Evolutionary conservation across 352 stramenopile genomes (phyloP).

Genomic region (Phytophthora uliginosa): DNA sequence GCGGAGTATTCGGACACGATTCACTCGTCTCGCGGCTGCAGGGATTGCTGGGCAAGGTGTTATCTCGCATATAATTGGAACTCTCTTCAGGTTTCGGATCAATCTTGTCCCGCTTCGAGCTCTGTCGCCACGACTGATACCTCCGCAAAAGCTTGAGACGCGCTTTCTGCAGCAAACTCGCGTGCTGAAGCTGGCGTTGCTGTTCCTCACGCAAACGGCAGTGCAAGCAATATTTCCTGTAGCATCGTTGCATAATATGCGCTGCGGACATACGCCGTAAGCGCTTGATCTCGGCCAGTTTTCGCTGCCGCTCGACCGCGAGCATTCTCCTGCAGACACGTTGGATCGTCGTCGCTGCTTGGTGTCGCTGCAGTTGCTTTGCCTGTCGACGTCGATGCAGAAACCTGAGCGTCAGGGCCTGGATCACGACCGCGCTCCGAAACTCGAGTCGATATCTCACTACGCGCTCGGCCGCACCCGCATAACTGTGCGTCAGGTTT

Average conservation of each 20-base stretch:
- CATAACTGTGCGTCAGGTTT: slow-evolving; percentile 28
- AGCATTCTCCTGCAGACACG: slow-evolving; percentile 11
- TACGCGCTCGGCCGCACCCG: slow-evolving; percentile 26
- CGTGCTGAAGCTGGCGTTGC: slow-evolving; percentile 15
- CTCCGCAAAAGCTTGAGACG: slow-evolving; percentile 28
- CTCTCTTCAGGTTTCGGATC: neutral
- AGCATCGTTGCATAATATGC: slow-evolving; percentile 21
- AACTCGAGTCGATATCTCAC: slow-evolving; percentile 31
- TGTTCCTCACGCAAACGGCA: slow-evolving; percentile 21
- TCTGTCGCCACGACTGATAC: slow-evolving; percentile 31
- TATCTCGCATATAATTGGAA: neutral
- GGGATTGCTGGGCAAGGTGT: neutral
- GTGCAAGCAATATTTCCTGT: slow-evolving; percentile 17
- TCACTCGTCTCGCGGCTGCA: neutral
- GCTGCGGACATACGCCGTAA: slow-evolving; percentile 7
- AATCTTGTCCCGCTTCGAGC: neutral
- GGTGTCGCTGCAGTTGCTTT: slow-evolving; percentile 11
- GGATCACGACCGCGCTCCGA: slow-evolving; percentile 21
- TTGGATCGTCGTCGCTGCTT: slow-evolving; percentile 26
- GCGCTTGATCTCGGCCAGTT: slow-evolving; percentile 6
- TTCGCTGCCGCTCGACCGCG: slow-evolving; percentile 7
- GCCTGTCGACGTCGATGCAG: slow-evolving; percentile 22
- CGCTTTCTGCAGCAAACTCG: slow-evolving; percentile 18
- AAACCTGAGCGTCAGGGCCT: slow-evolving; percentile 26
- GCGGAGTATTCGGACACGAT: neutral